These are phyloP conservation scores for Aeminium ludgeri DNA, from an alignment of 495 filamentous ascomycete species.

Conservation along the genomic window DNA sequence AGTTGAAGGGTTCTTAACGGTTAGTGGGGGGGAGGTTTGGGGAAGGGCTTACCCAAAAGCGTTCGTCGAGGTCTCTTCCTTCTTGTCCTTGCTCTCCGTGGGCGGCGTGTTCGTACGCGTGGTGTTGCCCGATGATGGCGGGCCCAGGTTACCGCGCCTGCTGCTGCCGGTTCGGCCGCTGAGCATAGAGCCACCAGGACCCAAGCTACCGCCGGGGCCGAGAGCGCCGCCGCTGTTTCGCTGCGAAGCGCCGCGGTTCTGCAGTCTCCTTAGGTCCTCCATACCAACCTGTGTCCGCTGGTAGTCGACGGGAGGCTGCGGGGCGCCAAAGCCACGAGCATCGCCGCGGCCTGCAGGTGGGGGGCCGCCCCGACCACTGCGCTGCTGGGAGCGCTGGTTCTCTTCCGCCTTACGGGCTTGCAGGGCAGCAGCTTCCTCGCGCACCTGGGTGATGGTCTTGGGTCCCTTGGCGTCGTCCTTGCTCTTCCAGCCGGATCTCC, in stretches of 20 bases:
- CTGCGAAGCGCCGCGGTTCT: constrained; percentile 35
- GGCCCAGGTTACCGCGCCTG: constrained; percentile 13
- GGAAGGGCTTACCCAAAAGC: constrained; percentile 58
- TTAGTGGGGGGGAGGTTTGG: not conserved
- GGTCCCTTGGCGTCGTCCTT: constrained; percentile 87
- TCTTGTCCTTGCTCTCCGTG: constrained; percentile 43
- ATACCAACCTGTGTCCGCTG: constrained; percentile 65
- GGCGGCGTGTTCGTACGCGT: constrained; percentile 81
- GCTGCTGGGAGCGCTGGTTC: constrained; percentile 39
- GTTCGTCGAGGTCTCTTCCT: constrained; percentile 53
- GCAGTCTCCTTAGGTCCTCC: constrained; percentile 72
- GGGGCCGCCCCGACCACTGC: constrained; percentile 47
- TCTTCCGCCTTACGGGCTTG: constrained; percentile 47
- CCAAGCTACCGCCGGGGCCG: constrained; percentile 15
- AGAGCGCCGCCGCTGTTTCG: constrained; percentile 41
- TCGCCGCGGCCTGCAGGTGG: constrained; percentile 65
- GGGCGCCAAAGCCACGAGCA: constrained; percentile 61
- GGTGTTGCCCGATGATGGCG: constrained; percentile 57
- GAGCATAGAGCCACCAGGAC: constrained; percentile 5
- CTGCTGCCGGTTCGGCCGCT: constrained; percentile 11
- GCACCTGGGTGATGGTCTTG: constrained; percentile 86
- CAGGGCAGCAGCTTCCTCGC: constrained; percentile 63
- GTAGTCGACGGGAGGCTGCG: constrained; percentile 50
- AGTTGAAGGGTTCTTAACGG: constrained; percentile 3
- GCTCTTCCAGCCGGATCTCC: constrained; percentile 54